Evolutionary conservation across 768 basidiomycete species (phyloP).

Genomic region (Lactifluus volemus): DNA sequence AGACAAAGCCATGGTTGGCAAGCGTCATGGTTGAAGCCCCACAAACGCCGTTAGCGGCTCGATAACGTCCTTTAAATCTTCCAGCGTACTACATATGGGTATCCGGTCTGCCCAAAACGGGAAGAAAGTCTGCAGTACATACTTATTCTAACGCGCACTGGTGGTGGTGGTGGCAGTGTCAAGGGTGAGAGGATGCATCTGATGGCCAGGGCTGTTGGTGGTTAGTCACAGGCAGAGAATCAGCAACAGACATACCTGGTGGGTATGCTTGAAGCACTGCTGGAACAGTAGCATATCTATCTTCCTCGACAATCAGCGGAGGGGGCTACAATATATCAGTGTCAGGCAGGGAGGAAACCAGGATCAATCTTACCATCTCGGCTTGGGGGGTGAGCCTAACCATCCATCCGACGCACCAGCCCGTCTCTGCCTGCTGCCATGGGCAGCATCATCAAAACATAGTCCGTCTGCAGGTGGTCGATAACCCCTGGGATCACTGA

Average conservation of each 20-base stretch:
- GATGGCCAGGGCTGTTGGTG: too few species aligned
- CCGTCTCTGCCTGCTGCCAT: not conserved
- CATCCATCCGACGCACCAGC: not conserved
- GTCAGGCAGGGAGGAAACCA: too few species aligned
- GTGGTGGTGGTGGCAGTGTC: too few species aligned
- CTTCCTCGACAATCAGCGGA: not conserved
- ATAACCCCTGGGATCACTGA: not conserved
- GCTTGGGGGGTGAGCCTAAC: not conserved
- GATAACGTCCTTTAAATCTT: conserved; percentile 70
- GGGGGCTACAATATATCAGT: conserved; percentile 2
- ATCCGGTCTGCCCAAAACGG: conserved; percentile 71
- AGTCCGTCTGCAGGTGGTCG: not conserved
- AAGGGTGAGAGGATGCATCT: too few species aligned
- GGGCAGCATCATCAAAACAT: not conserved
- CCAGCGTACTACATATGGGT: conserved; percentile 51
- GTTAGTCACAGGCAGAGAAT: not conserved
- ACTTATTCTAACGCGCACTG: too few species aligned
- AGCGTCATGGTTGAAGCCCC: conserved; percentile 38
- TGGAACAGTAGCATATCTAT: not conserved
- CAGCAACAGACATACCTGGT: not conserved
- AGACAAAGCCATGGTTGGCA: conserved; percentile 5
- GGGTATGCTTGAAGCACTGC: not conserved
- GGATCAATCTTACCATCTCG: not conserved
- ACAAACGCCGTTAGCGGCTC: conserved; percentile 76
- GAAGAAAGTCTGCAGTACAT: conserved; percentile 77